A percentile compares a stretch with the other conserved stretches of the same genome.
phyloP scores from a whole-genome alignment of 225 moss, liverwort and hornwort genomes.

The Asterella californica region DNA sequence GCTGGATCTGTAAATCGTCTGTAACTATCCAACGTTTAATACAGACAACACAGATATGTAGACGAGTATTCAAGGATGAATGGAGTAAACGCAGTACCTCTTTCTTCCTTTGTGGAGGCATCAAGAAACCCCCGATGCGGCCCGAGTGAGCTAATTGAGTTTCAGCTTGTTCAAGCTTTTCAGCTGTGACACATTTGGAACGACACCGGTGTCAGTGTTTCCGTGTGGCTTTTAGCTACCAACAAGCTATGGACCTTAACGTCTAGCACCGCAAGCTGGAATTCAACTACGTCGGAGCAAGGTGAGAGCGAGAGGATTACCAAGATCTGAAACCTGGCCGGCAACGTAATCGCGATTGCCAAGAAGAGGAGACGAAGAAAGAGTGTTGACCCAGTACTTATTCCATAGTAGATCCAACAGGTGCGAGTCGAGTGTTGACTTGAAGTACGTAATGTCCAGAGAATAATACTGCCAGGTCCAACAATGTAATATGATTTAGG shows the following conservation, averaged over 20 bases:
- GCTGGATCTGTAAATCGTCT: too few relatives aligned
- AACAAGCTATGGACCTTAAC: neutral
- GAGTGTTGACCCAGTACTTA: slow-evolving; percentile 91
- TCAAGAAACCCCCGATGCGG: slow-evolving; percentile 88
- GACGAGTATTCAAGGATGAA: neutral
- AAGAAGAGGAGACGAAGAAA: slow-evolving; percentile 79
- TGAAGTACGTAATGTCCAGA: slow-evolving; percentile 87
- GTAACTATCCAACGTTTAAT: too few relatives aligned
- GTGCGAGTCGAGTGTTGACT: slow-evolving; percentile 81
- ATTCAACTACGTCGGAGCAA: neutral
- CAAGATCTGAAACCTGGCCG: slow-evolving; percentile 87
- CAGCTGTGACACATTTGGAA: slow-evolving; percentile 47
- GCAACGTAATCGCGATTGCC: slow-evolving; percentile 86
- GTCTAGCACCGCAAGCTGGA: neutral
- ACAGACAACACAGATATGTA: neutral
- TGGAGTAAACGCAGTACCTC: slow-evolving; percentile 46
- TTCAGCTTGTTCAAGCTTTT: slow-evolving; percentile 99
- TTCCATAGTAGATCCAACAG: slow-evolving; percentile 85
- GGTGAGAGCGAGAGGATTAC: slow-evolving; percentile 30
- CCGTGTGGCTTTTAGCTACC: neutral
- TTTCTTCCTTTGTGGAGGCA: slow-evolving; percentile 93
- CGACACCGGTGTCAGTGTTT: neutral
- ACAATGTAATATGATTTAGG: neutral
- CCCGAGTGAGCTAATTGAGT: slow-evolving; percentile 88
- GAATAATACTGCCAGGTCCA: slow-evolving; percentile 72